Evolutionary conservation across 2,329 filamentous ascomycete species (phyloP).

Genomic region (Cordyceps cicadae): DNA sequence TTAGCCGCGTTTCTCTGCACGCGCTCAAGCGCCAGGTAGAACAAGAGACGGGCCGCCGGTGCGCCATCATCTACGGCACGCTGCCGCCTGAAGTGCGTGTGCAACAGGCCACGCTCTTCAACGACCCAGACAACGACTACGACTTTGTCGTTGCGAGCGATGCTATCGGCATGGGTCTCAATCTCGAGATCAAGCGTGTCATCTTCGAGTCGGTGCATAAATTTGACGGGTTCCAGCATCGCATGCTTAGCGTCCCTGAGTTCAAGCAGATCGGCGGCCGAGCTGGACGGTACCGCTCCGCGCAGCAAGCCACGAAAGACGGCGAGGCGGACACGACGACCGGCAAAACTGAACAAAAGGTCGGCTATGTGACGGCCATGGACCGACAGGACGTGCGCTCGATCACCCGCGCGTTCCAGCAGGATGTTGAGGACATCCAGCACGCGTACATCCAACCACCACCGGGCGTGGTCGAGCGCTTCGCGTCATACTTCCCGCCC

Average conservation of each 20-base stretch:
- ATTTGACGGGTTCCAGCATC: slow-evolving; percentile 51
- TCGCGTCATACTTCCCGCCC: slow-evolving; percentile 73
- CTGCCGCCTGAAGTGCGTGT: slow-evolving; percentile 88
- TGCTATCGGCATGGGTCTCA: slow-evolving; percentile 95
- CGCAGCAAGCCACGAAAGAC: slow-evolving; percentile 41
- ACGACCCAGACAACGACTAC: slow-evolving; percentile 91
- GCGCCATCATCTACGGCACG: slow-evolving; percentile 87
- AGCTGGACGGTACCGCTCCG: slow-evolving; percentile 77
- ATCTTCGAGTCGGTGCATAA: slow-evolving; percentile 77
- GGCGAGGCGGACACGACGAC: background rate
- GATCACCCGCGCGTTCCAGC: slow-evolving; percentile 54
- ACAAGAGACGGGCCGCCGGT: slow-evolving; percentile 63
- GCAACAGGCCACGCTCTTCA: slow-evolving; percentile 86
- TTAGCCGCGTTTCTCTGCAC: slow-evolving; percentile 77
- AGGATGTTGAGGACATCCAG: slow-evolving; percentile 56
- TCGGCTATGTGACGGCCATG: slow-evolving; percentile 73
- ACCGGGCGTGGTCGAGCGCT: slow-evolving; percentile 59
- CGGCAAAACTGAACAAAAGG: slow-evolving; percentile 24
- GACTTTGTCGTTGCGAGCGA: slow-evolving; percentile 91
- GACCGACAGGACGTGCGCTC: slow-evolving; percentile 58
- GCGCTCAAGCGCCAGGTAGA: slow-evolving; percentile 72
- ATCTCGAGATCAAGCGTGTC: slow-evolving; percentile 83
- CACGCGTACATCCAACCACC: slow-evolving; percentile 71
- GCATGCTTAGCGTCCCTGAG: slow-evolving; percentile 61
- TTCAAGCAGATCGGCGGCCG: slow-evolving; percentile 93